Evolutionary conservation across 2,329 filamentous ascomycete species (phyloP).

Genomic region (Neopestalotiopsis sp.): DNA sequence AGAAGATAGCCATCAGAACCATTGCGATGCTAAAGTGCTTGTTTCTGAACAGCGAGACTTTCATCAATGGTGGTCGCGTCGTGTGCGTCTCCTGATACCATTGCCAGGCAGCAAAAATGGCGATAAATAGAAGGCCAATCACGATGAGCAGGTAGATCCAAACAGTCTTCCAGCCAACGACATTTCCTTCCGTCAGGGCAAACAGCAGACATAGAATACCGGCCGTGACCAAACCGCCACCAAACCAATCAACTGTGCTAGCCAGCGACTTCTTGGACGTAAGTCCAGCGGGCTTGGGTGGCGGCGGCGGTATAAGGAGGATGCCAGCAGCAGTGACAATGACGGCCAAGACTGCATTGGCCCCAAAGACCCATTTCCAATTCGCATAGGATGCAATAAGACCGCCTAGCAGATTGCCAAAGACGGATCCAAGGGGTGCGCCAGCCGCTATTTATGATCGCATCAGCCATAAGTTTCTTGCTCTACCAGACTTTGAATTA

Average conservation of each 20-base stretch:
- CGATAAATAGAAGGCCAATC: constrained; percentile 60
- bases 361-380: constrained; percentile 74
- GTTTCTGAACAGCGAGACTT: constrained; percentile 67
- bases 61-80: constrained; percentile 63
- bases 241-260: constrained; percentile 68
- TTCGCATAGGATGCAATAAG: constrained; percentile 65
- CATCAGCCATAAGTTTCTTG: neutral
- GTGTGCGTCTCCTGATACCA: constrained; percentile 59
- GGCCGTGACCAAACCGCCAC: constrained; percentile 65
- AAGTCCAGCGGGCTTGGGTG: constrained; percentile 31
- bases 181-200: constrained; percentile 71
- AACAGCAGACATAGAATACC: constrained; percentile 69
- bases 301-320: constrained; percentile 63
- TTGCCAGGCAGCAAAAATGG: constrained; percentile 66
- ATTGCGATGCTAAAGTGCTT: constrained; percentile 66
- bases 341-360: constrained; percentile 63
- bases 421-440: constrained; percentile 66
- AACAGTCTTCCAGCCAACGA: constrained; percentile 68
- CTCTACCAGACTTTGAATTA: too few species aligned
- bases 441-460: constrained; percentile 51
- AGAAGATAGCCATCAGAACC: constrained; percentile 70
- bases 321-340: constrained; percentile 61
- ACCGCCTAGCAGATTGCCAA: constrained; percentile 69
- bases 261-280: constrained; percentile 38
- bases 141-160: constrained; percentile 67